Base-by-base conservation (phyloP, 2,329 filamentous ascomycete species). In the Chaetomiaceae sp. region DNA sequence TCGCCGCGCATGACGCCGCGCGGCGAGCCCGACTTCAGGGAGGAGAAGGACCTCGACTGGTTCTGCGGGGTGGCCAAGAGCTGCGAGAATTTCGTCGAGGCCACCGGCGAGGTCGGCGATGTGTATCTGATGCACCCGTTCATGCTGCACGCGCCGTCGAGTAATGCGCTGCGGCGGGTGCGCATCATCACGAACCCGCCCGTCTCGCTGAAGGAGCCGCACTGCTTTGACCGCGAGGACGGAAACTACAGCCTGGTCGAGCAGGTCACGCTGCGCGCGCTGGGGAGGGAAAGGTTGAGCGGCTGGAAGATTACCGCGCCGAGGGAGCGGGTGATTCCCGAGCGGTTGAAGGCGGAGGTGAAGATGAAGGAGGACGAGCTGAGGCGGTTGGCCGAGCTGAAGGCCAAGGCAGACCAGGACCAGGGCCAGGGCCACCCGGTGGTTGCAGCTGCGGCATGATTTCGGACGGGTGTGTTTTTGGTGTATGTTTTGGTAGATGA, bases 1-100 rank as follows among this genome's bases (percentile, higher is more conserved):
- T 79, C 75, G 20, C 82, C 83, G n/a, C 74, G 76, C 27, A 86
- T 87, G 82, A 72, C 72, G 19, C 77, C 81, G 0, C 70, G 82
- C 1, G 72, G 71, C 9, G 70, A 80, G 37, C 68, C 70, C 0
- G 68, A 68, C 2, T 79, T 79, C 57, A 54, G 60, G 19, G 58
- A 67, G 21, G 73, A 74, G 57, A 60, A 68, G 47, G 69, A 72
- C 25, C 61, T 74, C 2, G 62, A 65, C 6, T 82, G 74, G 66
- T 79, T 75, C 64, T 63, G 64, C 33, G 56, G 64, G 17, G 55
- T 75, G 2, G 67, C 64, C 39, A 64, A 55, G 42, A 64, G 58
- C 69, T 75, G 66, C 66, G 70, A 48, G 59, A 71, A 58, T 51
- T 75, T 82, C 60, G 72, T 79, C 37, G 79, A 83, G 65, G 76